Evolutionary conservation across 1,139 yeast genomes (phyloP), one percentile per base, ranked within the genome.

Genomic region (Pichia sp.): DNA sequence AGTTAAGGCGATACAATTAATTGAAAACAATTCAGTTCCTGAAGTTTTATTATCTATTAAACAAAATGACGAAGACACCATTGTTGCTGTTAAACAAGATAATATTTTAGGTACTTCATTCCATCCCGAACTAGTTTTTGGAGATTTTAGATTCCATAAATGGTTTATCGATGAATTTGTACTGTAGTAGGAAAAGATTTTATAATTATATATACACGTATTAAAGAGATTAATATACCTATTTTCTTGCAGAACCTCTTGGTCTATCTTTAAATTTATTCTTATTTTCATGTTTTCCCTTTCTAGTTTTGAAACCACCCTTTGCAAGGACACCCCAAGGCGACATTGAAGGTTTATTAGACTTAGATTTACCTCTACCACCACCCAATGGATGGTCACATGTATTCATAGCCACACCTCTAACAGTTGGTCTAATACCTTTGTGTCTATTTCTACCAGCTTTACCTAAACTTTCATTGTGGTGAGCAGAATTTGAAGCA

Each of bases 331-430:
- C 84, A 67, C 99, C 99, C 97, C 98, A 93, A 72, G 95, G 95
- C 55, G 96, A 87, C 75, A 87, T 90, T 16, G 98, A 87, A 51
- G 87, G 79, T 75, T 89, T 91, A 72, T 91, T 91, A 59, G 96
- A 88, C 82, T 95, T 93, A 55, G 96, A 87, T 71, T 93, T 95
- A 80, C 99, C 99, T 79, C 99, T 86, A 74, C 99, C 99, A 85
- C 99, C 99, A 78, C 99, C 99, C 66, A 90, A 95, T 61, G 99
- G 99, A 75, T 93, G 99, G 72, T 93, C 98, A 67, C 84, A 82
- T 56, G 95, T 95, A 73, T 93, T 93, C 96, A 89, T 89, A 50
- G 99, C 99, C 62, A 90, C 89, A 80, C 99, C 99, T 77, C 99
- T 87, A 42, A 90, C 96, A 51, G 86, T 81, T 38, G 99, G 99